A percentile compares a stretch with the other conserved stretches of the same genome.
phyloP scores from a whole-genome alignment of 192 early-diverging fungal species.

The Dissophora globulifera region DNA sequence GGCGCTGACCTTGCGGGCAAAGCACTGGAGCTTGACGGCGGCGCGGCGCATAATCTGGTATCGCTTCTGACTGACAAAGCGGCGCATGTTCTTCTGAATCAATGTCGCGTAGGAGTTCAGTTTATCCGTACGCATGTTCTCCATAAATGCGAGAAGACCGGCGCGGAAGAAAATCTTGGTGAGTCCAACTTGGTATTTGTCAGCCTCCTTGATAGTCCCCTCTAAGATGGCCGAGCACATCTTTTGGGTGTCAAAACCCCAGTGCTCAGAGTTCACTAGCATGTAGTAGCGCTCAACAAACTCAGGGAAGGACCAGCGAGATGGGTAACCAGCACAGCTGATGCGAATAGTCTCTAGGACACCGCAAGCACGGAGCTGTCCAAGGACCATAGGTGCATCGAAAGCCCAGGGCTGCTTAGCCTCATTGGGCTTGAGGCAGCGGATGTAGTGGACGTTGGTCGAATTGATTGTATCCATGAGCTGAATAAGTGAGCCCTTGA shows the following conservation, averaged over 20 bases:
- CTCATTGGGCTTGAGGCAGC: conserved; percentile 99
- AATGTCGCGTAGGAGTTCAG: conserved; percentile 83
- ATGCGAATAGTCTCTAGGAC: conserved; percentile 99
- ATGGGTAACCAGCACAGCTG: conserved; percentile 97
- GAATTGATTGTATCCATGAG: conserved; percentile 95
- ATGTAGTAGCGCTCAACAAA: conserved; percentile 90
- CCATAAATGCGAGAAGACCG: conserved; percentile 88
- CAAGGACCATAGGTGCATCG: conserved; percentile 93
- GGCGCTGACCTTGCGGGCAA: conserved; percentile 71
- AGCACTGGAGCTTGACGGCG: conserved; percentile 74
- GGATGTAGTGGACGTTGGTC: conserved; percentile 97
- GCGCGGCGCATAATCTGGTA: conserved; percentile 67
- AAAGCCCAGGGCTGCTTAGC: conserved; percentile 92
- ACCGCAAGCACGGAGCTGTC: conserved; percentile 97
- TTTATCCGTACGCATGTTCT: conserved; percentile 89
- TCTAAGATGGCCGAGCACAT: conserved; percentile 71
- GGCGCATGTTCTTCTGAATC: conserved; percentile 89
- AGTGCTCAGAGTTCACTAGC: conserved; percentile 63
- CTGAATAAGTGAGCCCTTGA: conserved; percentile 91
- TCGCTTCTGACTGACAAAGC: conserved; percentile 70
- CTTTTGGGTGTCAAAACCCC: conserved; percentile 66
- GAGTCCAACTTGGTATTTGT: conserved; percentile 93
- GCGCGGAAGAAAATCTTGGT: conserved; percentile 99
- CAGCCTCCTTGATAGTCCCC: conserved; percentile 76
- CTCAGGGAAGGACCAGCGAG: conserved; percentile 86